Percentiles rank a stretch among this genome's conserved stretches.
These are phyloP conservation scores for Colletotrichum sp. DNA, from an alignment of 2,329 filamentous ascomycete genomes.

Conservation along the genomic window DNA sequence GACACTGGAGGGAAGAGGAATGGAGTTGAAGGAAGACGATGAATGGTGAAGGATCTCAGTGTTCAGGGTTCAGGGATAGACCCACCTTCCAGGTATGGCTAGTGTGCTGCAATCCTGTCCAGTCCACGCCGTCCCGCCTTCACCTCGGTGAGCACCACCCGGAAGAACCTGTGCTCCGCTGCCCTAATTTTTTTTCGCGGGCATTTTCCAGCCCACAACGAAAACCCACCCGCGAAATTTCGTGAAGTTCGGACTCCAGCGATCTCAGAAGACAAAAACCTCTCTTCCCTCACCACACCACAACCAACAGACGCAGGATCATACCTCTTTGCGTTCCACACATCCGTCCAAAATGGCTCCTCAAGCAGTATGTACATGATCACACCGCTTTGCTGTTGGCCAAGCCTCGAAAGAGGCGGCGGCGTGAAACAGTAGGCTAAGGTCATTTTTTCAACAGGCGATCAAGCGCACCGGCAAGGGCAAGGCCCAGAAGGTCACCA, in stretches of 20 bases:
- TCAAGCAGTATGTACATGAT: constrained; percentile 82
- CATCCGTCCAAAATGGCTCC: constrained; percentile 75
- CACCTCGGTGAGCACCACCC: not conserved
- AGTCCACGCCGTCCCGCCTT: not conserved
- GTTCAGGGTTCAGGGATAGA: not conserved
- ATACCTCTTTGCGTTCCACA: constrained; percentile 67
- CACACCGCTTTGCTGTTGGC: constrained; percentile 92
- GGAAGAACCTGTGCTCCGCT: constrained; percentile 9
- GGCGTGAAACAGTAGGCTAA: constrained; percentile 96
- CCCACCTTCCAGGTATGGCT: not conserved
- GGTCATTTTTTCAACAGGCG: constrained; percentile 61
- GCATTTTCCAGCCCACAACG: constrained; percentile 15
- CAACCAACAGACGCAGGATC: constrained; percentile 77
- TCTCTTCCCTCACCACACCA: constrained; percentile 19
- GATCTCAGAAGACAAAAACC: constrained; percentile 11
- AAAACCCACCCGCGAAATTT: constrained; percentile 4
- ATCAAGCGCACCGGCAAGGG: constrained; percentile 69
- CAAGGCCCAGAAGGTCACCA: constrained; percentile 77
- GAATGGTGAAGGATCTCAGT: not conserved
- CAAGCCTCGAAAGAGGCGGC: constrained; percentile 55
- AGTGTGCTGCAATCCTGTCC: not conserved
- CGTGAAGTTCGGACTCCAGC: not conserved
- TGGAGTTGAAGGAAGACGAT: not conserved
- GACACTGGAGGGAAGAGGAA: not conserved
- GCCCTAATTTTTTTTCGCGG: constrained; percentile 13